Evolutionary conservation across 176 grass and related monocot genomes (phyloP).

Genomic region (Saccharum spontaneum): DNA sequence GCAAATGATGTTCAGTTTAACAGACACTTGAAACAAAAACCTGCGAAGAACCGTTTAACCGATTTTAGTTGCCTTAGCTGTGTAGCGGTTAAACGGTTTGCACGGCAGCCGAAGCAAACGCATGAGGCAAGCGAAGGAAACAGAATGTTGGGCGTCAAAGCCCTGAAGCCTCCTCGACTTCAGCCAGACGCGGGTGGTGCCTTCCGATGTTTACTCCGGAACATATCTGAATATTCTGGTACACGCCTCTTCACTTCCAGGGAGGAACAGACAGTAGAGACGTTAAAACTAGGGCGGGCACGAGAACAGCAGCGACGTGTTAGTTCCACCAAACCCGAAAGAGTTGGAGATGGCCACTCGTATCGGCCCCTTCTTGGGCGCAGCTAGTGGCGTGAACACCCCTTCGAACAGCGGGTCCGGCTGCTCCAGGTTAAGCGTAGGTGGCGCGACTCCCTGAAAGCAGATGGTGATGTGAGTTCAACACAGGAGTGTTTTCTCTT

Average conservation of each 20-base stretch:
- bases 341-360: conserved; percentile 83
- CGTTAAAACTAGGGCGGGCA: conserved; percentile 16
- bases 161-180: background rate
- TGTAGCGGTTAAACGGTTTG: background rate
- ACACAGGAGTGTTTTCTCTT: background rate
- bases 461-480: background rate
- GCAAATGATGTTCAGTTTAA: background rate
- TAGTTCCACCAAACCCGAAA: conserved; percentile 93
- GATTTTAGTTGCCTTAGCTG: background rate
- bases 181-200: conserved; percentile 32
- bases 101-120: background rate
- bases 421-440: conserved; percentile 74
- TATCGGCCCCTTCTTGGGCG: conserved; percentile 67
- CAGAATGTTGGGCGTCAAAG: background rate
- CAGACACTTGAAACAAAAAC: background rate
- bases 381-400: conserved; percentile 50
- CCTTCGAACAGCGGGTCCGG: conserved; percentile 60
- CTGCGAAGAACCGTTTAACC: background rate
- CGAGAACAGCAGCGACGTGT: conserved; percentile 76
- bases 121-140: background rate
- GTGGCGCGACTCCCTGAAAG: conserved; percentile 66
- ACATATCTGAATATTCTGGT: background rate
- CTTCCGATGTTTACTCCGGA: background rate
- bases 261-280: background rate
- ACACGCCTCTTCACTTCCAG: background rate